A percentile compares a stretch with the other conserved stretches of the same genome.
phyloP scores from a whole-genome alignment of 2,329 filamentous ascomycete genomes.

The Neoscytalidium dimidiatum region DNA sequence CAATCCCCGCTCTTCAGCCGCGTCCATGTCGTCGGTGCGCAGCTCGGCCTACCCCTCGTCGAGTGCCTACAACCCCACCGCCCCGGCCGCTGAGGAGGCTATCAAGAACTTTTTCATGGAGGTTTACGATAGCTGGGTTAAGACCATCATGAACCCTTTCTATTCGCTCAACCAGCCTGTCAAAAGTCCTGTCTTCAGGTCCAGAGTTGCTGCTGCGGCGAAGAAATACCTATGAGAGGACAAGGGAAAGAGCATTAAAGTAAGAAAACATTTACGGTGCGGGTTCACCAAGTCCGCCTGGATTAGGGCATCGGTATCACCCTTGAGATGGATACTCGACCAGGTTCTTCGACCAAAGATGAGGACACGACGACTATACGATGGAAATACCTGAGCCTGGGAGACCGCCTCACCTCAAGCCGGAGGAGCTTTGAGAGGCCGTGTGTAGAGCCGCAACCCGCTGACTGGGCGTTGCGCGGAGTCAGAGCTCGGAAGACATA shows the following conservation, averaged over 20 bases:
- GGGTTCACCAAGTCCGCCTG: no score
- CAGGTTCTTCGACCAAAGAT: no score
- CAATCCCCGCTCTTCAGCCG: slow-evolving; percentile 20
- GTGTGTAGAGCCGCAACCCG: no score
- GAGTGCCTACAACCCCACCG: slow-evolving; percentile 69
- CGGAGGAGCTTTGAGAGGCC: no score
- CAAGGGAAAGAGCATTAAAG: no score
- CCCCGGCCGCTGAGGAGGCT: slow-evolving; percentile 90
- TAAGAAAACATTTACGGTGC: not conserved
- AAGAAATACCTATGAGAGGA: slow-evolving; percentile 80
- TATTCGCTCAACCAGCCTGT: slow-evolving; percentile 85
- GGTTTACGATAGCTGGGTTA: slow-evolving; percentile 95
- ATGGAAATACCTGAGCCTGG: no score
- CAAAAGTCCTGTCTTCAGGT: slow-evolving; percentile 81
- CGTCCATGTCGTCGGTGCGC: slow-evolving; percentile 33
- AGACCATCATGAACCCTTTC: slow-evolving; percentile 96
- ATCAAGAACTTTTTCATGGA: slow-evolving; percentile 93
- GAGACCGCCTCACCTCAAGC: no score
- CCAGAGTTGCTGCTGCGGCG: slow-evolving; percentile 80
- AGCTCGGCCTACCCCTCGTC: slow-evolving; percentile 70
- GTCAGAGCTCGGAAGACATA: no score
- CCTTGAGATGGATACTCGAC: no score
- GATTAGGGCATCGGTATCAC: no score
- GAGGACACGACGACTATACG: no score
- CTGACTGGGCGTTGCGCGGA: no score